phyloP scores from a whole-genome alignment of 371 early-diverging fungal species.

The Sanchytrium tribonematis region DNA sequence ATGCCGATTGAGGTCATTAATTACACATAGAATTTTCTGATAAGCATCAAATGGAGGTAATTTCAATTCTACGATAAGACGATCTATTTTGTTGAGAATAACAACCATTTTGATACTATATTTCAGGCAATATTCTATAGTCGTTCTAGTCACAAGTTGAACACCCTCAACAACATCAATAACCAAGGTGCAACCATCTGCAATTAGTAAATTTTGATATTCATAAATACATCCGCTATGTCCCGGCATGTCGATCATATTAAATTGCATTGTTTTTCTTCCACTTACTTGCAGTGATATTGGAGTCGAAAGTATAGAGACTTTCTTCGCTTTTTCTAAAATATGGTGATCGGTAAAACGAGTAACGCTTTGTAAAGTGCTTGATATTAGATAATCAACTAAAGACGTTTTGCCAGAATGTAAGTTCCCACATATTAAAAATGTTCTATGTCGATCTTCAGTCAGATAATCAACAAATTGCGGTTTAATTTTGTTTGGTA shows the following conservation, averaged over 20 bases:
- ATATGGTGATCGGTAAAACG: slow-evolving; percentile 1
- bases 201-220: slow-evolving; percentile 33
- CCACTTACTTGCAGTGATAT: not conserved
- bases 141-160: slow-evolving; percentile 2
- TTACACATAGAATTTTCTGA: slow-evolving; percentile 35
- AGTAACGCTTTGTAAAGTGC: slow-evolving; percentile 19
- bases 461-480: not conserved
- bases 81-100: slow-evolving; percentile 84
- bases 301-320: slow-evolving; percentile 24
- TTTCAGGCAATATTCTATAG: not conserved
- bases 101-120: slow-evolving; percentile 38
- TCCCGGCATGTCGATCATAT: slow-evolving; percentile 77
- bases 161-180: slow-evolving; percentile 92
- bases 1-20: not conserved
- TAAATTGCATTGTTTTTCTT: slow-evolving; percentile 9
- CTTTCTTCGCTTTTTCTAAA: not conserved
- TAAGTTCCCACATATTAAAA: slow-evolving; percentile 35
- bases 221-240: slow-evolving; percentile 2
- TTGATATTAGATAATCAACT: slow-evolving; percentile 61
- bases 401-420: slow-evolving; percentile 90
- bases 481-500: not conserved
- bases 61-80: slow-evolving; percentile 75
- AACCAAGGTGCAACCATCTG: slow-evolving; percentile 73
- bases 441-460: not conserved
- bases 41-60: slow-evolving; percentile 86